Conservation (phyloP, 2,329 filamentous ascomycete species). For the Talaromyces piceae region DNA sequence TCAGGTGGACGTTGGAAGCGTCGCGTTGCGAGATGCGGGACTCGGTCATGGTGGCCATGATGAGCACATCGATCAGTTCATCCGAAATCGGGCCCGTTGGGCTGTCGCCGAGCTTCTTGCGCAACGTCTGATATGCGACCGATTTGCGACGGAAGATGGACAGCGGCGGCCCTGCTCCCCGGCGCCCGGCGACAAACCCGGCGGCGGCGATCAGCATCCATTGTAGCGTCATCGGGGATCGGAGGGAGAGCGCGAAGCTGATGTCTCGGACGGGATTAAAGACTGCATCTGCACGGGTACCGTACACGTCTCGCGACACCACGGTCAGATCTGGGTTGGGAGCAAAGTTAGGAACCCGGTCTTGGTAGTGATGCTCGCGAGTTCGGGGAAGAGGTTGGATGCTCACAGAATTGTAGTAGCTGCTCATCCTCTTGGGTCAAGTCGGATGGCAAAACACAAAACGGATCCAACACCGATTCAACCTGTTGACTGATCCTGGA, state of each 20-base stretch:
- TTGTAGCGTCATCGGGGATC: conserved; percentile 2
- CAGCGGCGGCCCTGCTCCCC: neutral
- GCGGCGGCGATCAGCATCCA: conserved; percentile 6
- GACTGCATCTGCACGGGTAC: conserved; percentile 3
- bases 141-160: neutral
- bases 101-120: neutral
- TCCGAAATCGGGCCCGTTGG: neutral
- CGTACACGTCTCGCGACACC: conserved; percentile 2
- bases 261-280: conserved; percentile 5
- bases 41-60: conserved; percentile 3
- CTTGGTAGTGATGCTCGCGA: no score
- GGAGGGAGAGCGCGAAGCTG: conserved; percentile 1
- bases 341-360: no score
- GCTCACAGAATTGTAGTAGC: conserved; percentile 2
- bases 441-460: neutral
- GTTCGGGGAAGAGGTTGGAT: neutral
- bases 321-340: neutral
- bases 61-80: neutral
- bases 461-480: conserved; percentile 1
- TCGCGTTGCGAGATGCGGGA: neutral
- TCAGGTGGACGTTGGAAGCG: conserved; percentile 1
- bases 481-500: neutral
- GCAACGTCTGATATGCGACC: conserved; percentile 1
- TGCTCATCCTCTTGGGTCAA: conserved; percentile 1
- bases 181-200: neutral